A percentile compares a stretch with the other conserved stretches of the same genome.
These are phyloP conservation scores for Penicillium sp. DNA, from an alignment of 2,329 filamentous ascomycete genomes.

Conservation along the genomic window DNA sequence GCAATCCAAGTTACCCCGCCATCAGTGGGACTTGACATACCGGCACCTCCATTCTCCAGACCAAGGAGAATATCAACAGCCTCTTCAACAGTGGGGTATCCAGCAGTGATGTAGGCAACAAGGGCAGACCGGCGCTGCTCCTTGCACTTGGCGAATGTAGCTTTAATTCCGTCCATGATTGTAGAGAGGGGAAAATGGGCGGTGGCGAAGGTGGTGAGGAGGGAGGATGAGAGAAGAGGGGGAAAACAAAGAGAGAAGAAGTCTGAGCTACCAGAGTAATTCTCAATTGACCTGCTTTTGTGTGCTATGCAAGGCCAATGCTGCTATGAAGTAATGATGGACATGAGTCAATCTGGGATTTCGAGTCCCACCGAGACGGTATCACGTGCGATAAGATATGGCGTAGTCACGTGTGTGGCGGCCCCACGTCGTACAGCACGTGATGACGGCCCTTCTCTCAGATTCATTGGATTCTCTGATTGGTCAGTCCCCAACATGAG, in stretches of 20 bases:
- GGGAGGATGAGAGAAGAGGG: not conserved
- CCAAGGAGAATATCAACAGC: conserved; percentile 82
- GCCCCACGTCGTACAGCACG: not conserved
- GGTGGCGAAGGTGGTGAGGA: not conserved
- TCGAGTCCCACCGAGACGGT: not conserved
- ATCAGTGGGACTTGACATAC: conserved; percentile 49
- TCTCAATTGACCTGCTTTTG: not conserved
- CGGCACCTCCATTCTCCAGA: conserved; percentile 89
- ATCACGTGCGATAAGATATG: conserved; percentile 21
- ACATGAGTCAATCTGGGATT: conserved; percentile 16
- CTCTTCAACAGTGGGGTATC: conserved; percentile 79
- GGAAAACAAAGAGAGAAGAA: not conserved
- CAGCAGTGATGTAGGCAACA: conserved; percentile 94
- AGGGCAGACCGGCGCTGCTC: conserved; percentile 70
- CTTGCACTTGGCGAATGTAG: conserved; percentile 59
- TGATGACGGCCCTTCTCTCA: too few relatives aligned
- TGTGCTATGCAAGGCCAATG: not conserved
- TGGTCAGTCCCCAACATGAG: too few relatives aligned
- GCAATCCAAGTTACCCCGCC: conserved; percentile 1
- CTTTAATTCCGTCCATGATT: conserved; percentile 55
- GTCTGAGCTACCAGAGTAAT: not conserved
- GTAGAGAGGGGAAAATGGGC: conserved; percentile 3
- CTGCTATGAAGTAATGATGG: not conserved
- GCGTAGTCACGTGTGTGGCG: not conserved
- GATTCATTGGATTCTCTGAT: too few relatives aligned